Evolutionary conservation across 768 basidiomycete species (phyloP).

Genomic region (Tricholoma saponaceum): DNA sequence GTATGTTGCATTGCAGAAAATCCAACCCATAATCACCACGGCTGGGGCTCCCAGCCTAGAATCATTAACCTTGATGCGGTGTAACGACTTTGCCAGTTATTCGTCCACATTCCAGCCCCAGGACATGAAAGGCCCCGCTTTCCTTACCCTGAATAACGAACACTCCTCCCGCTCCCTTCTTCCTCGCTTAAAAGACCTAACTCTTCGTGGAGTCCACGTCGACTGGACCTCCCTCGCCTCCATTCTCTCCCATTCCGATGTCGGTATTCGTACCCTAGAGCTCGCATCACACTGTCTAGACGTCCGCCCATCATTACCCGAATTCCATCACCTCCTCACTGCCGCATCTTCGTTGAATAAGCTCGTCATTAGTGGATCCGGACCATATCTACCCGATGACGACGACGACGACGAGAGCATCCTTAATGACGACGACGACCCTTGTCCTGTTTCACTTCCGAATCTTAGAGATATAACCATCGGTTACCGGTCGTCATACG

Average conservation of each 20-base stretch:
- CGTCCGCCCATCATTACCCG: conserved; percentile 46
- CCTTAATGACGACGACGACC: conserved; percentile 15
- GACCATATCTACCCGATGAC: conserved; percentile 27
- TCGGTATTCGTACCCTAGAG: conserved; percentile 32
- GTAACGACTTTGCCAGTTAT: conserved; percentile 53
- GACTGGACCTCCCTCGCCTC: conserved; percentile 43
- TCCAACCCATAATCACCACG: conserved; percentile 34
- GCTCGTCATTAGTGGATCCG: conserved; percentile 47
- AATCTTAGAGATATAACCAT: conserved; percentile 34
- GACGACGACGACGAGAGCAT: conserved; percentile 16
- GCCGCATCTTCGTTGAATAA: conserved; percentile 35
- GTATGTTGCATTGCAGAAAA: conserved; percentile 42
- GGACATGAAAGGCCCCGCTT: conserved; percentile 30
- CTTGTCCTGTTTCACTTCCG: conserved; percentile 32
- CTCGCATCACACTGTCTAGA: conserved; percentile 50
- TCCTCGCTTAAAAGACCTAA: conserved; percentile 44
- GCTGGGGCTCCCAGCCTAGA: conserved; percentile 41
- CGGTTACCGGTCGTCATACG: conserved; percentile 38
- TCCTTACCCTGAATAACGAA: conserved; percentile 25
- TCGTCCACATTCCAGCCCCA: conserved; percentile 39
- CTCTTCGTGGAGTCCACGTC: conserved; percentile 54
- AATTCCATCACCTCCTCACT: conserved; percentile 41
- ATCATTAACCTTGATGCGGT: conserved; percentile 52
- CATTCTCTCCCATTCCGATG: conserved; percentile 38
- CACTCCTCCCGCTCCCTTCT: conserved; percentile 21